phyloP scores from a whole-genome alignment of 2,329 filamentous ascomycete genomes.

The Colletotrichum truncatum region DNA sequence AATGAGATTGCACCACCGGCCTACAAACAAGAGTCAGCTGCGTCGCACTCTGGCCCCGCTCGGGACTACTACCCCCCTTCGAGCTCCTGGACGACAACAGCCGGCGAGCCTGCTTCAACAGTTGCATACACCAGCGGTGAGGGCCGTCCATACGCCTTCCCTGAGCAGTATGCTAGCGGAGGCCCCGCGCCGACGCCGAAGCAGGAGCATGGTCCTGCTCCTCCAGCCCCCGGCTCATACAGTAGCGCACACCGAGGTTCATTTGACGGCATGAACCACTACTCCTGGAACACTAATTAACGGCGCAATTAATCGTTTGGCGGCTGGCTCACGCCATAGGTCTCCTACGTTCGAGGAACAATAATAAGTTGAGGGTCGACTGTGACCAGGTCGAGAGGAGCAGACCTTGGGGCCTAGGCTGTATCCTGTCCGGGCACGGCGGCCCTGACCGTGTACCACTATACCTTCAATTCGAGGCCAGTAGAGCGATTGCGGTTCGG shows the following conservation, averaged over 20 bases:
- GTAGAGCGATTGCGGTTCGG: slow-evolving; percentile 20
- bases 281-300: slow-evolving; percentile 65
- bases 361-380: slow-evolving; percentile 17
- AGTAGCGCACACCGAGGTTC: slow-evolving; percentile 50
- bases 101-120: slow-evolving; percentile 54
- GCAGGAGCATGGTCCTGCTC: slow-evolving; percentile 40
- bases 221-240: slow-evolving; percentile 51
- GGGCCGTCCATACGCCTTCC: slow-evolving; percentile 57
- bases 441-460: slow-evolving; percentile 19
- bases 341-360: background rate
- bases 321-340: slow-evolving; percentile 5
- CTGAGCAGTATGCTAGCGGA: slow-evolving; percentile 57
- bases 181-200: slow-evolving; percentile 42
- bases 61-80: slow-evolving; percentile 65
- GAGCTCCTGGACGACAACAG: slow-evolving; percentile 60
- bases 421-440: background rate
- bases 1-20: slow-evolving; percentile 42
- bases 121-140: slow-evolving; percentile 56
- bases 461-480: slow-evolving; percentile 21
- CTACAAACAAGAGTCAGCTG: slow-evolving; percentile 42
- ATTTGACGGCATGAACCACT: slow-evolving; percentile 62
- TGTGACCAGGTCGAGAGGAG: background rate
- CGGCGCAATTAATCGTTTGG: slow-evolving; percentile 2
- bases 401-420: slow-evolving; percentile 6
- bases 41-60: slow-evolving; percentile 37